Percentiles rank a stretch among this genome's conserved stretches.
These are phyloP conservation scores for Botrytis sinoallii DNA, from an alignment of 2,329 filamentous ascomycete genomes.

Conservation along the genomic window DNA sequence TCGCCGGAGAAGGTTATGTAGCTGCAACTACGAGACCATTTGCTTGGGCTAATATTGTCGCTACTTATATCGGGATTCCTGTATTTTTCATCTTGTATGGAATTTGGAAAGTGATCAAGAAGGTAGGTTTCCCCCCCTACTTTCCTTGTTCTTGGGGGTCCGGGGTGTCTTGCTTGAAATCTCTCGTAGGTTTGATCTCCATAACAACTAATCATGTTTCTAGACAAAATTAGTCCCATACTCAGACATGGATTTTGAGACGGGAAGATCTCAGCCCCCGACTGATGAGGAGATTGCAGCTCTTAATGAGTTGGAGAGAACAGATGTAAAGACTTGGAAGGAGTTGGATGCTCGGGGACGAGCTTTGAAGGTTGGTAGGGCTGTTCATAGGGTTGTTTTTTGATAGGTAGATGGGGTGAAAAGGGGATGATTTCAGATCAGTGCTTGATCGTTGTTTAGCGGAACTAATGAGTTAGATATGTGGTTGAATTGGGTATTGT, in stretches of 20 bases:
- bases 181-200: background rate
- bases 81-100: slow-evolving; percentile 58
- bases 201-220: background rate
- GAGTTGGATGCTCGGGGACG: background rate
- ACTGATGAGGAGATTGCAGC: slow-evolving; percentile 6
- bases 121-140: background rate
- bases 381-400: background rate
- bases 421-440: background rate
- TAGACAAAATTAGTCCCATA: slow-evolving; percentile 8
- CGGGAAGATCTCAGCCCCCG: background rate
- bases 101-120: slow-evolving; percentile 46
- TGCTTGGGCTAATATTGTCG: slow-evolving; percentile 12
- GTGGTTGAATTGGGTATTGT: background rate
- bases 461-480: background rate
- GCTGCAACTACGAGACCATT: slow-evolving; percentile 10
- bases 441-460: background rate
- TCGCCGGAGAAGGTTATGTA: slow-evolving; percentile 1
- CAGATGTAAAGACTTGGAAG: background rate
- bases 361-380: background rate
- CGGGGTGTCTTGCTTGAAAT: no score
- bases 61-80: slow-evolving; percentile 43
- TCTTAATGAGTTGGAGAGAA: slow-evolving; percentile 1
- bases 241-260: slow-evolving; percentile 7
- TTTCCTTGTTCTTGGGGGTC: background rate
- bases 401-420: background rate